A percentile compares a stretch with the other conserved stretches of the same genome.
Conservation (phyloP, 345 rosid species). For the Mallotus nudiflorus region DNA sequence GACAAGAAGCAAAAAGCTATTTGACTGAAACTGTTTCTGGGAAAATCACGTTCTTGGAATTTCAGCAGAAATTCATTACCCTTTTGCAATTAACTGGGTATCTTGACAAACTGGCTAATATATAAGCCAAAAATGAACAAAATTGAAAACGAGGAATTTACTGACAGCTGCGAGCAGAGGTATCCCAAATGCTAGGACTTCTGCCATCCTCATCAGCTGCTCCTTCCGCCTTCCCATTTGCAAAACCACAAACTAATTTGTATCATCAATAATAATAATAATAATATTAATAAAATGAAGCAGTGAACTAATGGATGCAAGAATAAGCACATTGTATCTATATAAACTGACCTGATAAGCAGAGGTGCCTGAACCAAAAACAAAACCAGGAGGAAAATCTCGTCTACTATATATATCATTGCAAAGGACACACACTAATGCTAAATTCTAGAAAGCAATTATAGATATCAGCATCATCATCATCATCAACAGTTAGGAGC, state of each 20-base stretch:
- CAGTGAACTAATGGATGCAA: too few relatives aligned
- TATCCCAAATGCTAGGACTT: too few relatives aligned
- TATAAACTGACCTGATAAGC: conserved; percentile 56
- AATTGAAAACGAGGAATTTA: background rate
- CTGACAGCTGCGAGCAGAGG: conserved; percentile 49
- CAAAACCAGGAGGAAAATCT: too few relatives aligned
- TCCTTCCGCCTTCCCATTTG: conserved; percentile 48
- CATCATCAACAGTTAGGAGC: too few relatives aligned
- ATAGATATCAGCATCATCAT: background rate
- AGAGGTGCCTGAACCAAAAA: conserved; percentile 57
- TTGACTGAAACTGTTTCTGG: background rate
- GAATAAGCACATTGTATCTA: too few relatives aligned
- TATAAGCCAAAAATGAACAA: background rate
- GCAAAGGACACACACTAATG: conserved; percentile 8
- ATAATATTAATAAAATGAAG: background rate
- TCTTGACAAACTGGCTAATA: too few relatives aligned
- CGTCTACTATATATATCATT: conserved; percentile 42
- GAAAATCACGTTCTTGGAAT: too few relatives aligned
- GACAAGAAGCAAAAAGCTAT: background rate
- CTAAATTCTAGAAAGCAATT: conserved; percentile 1
- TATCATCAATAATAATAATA: background rate
- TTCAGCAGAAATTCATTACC: too few relatives aligned
- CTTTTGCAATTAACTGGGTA: too few relatives aligned
- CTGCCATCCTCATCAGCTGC: conserved; percentile 56
- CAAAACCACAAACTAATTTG: background rate